Conservation (phyloP, 2,329 filamentous ascomycete genomes). For the Colletotrichum limetticola region DNA sequence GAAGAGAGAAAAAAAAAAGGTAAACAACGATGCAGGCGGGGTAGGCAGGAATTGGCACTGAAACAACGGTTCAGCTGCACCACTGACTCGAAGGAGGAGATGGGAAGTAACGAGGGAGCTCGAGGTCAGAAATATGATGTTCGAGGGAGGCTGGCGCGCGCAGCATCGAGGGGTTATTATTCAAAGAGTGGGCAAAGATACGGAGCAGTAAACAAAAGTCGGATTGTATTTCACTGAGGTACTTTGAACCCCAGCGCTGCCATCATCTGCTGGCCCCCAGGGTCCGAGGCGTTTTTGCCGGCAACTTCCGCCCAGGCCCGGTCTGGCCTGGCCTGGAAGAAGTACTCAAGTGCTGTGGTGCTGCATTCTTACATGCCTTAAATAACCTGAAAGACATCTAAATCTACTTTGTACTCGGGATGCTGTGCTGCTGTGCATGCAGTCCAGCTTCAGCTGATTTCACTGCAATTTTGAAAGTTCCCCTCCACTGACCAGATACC, state of each 20-base stretch:
- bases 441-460: conserved; percentile 3
- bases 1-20: conserved; percentile 5
- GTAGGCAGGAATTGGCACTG: conserved; percentile 34
- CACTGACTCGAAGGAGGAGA: conserved; percentile 13
- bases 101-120: conserved; percentile 26
- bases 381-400: background rate
- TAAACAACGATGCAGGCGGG: conserved; percentile 34
- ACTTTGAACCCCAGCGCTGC: conserved; percentile 22
- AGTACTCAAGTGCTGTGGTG: background rate
- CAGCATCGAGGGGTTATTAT: conserved; percentile 34
- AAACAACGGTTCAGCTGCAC: conserved; percentile 32
- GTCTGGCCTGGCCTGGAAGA: background rate
- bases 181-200: conserved; percentile 30
- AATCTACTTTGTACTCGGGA: background rate
- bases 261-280: conserved; percentile 12
- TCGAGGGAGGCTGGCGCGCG: conserved; percentile 25
- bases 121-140: conserved; percentile 17
- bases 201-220: conserved; percentile 34
- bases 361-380: background rate
- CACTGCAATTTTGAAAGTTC: conserved; percentile 1
- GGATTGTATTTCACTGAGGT: conserved; percentile 27
- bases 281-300: conserved; percentile 26
- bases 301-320: conserved; percentile 26
- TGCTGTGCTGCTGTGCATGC: background rate
- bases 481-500: background rate